A percentile compares a stretch with the other conserved stretches of the same genome.
phyloP scores from a whole-genome alignment of 2,329 filamentous ascomycete genomes.

The Bipolaris victoriae region DNA sequence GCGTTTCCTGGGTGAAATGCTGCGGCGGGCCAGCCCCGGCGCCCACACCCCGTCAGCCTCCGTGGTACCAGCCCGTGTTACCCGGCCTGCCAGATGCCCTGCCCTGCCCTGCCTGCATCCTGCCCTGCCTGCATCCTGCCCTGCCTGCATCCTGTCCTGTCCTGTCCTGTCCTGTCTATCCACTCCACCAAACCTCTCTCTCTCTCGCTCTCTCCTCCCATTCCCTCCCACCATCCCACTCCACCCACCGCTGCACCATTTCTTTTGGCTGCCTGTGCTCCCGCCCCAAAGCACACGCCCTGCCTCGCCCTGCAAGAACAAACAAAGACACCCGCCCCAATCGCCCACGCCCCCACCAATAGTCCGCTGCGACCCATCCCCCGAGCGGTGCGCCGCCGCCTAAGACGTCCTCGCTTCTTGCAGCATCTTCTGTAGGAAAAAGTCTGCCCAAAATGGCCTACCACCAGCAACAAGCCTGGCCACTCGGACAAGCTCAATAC shows the following conservation, averaged over 20 bases:
- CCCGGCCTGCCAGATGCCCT: constrained; percentile 10
- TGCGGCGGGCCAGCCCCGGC: constrained; percentile 10
- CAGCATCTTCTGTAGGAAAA: constrained; percentile 14
- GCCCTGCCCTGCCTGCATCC: constrained; percentile 1
- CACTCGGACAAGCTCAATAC: constrained; percentile 28
- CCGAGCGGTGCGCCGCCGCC: constrained; percentile 24
- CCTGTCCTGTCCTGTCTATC: background rate
- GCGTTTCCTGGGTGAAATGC: constrained; percentile 16
- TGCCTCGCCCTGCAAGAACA: constrained; percentile 3
- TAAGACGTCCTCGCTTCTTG: constrained; percentile 10
- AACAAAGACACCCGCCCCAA: constrained; percentile 9
- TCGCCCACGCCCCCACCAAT: constrained; percentile 1
- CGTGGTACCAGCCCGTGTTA: constrained; percentile 21
- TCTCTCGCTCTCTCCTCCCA: background rate
- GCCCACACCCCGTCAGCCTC: constrained; percentile 18
- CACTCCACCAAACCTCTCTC: background rate
- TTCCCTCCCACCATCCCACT: background rate
- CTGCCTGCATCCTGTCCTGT: background rate
- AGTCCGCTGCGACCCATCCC: constrained; percentile 13
- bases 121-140: constrained; percentile 2
- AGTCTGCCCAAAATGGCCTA: constrained; percentile 25
- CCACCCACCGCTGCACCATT: background rate
- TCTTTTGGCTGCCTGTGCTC: background rate
- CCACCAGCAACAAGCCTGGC: constrained; percentile 29
- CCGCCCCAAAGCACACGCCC: background rate